Evolutionary conservation across 2,329 filamentous ascomycete species (phyloP).

Genomic region (Dactylellina cionopaga): DNA sequence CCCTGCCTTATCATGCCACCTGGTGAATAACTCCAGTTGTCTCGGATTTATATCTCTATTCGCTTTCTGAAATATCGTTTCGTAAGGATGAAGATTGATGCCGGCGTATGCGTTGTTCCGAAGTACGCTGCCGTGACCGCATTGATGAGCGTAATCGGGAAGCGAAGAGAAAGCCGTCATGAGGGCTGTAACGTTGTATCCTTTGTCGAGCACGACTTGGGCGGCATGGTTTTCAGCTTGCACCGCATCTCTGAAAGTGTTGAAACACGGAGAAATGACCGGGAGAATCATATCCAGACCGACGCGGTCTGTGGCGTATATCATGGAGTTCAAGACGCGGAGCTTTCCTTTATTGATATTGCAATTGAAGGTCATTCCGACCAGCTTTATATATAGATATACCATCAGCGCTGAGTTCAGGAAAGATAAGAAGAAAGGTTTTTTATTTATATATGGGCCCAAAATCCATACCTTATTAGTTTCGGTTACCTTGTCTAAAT

Average conservation of each 20-base stretch:
- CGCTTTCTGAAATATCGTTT: too few species aligned
- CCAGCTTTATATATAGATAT: constrained; percentile 57
- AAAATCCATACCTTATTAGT: constrained; percentile 56
- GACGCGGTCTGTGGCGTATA: constrained; percentile 60
- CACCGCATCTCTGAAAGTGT: background rate
- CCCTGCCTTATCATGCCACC: constrained; percentile 8
- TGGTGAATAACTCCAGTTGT: constrained; percentile 8
- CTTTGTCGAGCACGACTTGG: background rate
- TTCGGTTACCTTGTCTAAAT: constrained; percentile 58
- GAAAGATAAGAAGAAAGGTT: background rate
- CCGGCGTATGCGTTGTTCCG: constrained; percentile 8
- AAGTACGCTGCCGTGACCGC: constrained; percentile 3
- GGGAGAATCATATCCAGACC: constrained; percentile 61
- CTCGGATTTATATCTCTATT: background rate
- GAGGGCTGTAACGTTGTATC: constrained; percentile 1
- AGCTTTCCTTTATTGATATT: constrained; percentile 57
- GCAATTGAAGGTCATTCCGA: constrained; percentile 61
- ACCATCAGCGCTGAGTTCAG: background rate
- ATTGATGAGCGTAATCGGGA: background rate
- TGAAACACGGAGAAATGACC: background rate
- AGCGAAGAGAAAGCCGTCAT: background rate
- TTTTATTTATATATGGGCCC: background rate
- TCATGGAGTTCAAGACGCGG: constrained; percentile 59
- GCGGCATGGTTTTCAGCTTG: constrained; percentile 6
- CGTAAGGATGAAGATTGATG: constrained; percentile 18